Base-by-base conservation (phyloP, 1,284 basidiomycete genomes). In the Moesziomyces sp. region DNA sequence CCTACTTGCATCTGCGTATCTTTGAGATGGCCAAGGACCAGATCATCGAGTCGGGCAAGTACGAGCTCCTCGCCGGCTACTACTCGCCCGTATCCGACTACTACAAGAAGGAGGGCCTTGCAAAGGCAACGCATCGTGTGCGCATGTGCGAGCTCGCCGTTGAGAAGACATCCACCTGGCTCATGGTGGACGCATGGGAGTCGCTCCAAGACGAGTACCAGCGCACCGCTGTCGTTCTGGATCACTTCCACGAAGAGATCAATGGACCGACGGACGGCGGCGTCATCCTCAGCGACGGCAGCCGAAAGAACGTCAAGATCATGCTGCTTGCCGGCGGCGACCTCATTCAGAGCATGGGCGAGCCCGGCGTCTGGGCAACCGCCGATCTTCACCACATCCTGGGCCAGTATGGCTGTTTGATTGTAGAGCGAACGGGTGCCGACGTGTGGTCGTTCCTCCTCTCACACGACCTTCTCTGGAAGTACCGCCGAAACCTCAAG, bases 21-120 rank as follows among this genome's bases (percentile, higher is more conserved):
- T 97, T 97, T 85, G 94, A 97, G 85, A 97, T 97, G 94, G 94
- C 94, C 60, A 93, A 92, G 86, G 94, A 97, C 86, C 94, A 93
- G 81, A 90, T 93, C 62, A 89, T 93, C 55, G 94, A 97, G 83
- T 93, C 92, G 79, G 94, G 93, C 69, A 89, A 94, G 74, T 96
- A 93, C 82, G 94, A 97, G 86, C 91, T 97, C 78, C 88, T 97
- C 78, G 94, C 92, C 23, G 93, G 93, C 1, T 97, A 97, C 86
- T 90, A 97, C 81, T 94, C 93, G 81, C 94, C 94, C 40, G 94
- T 97, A 8, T 81, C 79, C 4, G 82, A 84, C 59, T 78, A 82
- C 52, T 84, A 84, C 77, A 82, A 82, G 61, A 84, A 84, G 56
- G 82, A 76, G 44, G 81, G 81, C 0, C 67, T 84, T 1, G 82